Conservation (phyloP, 495 filamentous ascomycete genomes). For the Achaetomiella virescens region DNA sequence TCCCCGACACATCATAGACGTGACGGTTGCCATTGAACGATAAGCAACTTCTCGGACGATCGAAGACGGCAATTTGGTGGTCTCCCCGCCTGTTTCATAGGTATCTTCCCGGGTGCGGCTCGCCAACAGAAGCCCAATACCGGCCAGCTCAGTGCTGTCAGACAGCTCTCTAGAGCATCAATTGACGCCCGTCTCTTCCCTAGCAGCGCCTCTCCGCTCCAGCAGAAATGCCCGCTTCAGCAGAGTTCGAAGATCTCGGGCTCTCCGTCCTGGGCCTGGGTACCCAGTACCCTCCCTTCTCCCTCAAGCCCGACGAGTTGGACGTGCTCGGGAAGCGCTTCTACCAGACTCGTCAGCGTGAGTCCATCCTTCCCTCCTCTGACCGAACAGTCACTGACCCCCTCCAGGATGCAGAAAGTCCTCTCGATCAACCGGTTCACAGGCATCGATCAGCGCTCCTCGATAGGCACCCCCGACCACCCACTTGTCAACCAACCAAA, state of each 20-base stretch:
- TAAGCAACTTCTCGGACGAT: too few species aligned
- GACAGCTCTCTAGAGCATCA: neutral
- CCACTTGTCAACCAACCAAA: conserved; percentile 47
- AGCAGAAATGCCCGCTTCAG: conserved; percentile 21
- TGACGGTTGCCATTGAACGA: neutral
- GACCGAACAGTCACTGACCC: neutral
- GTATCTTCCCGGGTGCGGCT: too few species aligned
- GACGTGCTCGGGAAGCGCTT: conserved; percentile 40
- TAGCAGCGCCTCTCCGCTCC: neutral
- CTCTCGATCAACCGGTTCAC: conserved; percentile 57
- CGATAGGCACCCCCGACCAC: conserved; percentile 51
- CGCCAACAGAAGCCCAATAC: neutral
- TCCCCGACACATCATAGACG: neutral
- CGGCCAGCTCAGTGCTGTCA: neutral
- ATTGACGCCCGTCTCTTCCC: conserved; percentile 11
- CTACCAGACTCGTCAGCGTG: conserved; percentile 47
- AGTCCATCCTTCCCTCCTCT: conserved; percentile 6
- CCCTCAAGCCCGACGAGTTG: conserved; percentile 34
- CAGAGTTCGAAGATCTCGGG: conserved; percentile 32
- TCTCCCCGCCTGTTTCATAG: too few species aligned
- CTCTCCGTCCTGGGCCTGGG: conserved; percentile 48
- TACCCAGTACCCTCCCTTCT: conserved; percentile 44
- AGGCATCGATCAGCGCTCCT: conserved; percentile 56
- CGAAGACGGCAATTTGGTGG: too few species aligned
- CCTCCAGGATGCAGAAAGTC: conserved; percentile 48